Evolutionary conservation across 371 early-diverging fungal genomes (phyloP).

Genomic region (Circinella umbellata): DNA sequence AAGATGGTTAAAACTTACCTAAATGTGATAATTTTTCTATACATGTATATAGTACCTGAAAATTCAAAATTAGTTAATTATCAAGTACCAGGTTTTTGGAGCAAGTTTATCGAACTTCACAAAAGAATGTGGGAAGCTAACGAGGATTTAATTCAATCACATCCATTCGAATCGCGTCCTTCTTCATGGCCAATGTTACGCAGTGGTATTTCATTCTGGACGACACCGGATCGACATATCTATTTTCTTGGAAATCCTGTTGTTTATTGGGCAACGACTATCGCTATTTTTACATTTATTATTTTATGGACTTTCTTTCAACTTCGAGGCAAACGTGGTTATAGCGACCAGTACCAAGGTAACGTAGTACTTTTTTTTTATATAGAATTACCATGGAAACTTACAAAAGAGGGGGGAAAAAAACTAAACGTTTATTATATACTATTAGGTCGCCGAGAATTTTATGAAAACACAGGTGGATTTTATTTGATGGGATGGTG

Average conservation of each 20-base stretch:
- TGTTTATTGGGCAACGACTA: slow-evolving; percentile 84
- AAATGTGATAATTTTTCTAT: neutral
- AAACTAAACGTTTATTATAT: neutral
- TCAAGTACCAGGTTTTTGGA: slow-evolving; percentile 64
- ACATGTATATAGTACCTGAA: slow-evolving; percentile 38
- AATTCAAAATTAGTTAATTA: slow-evolving; percentile 50
- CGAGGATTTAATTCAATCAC: slow-evolving; percentile 79
- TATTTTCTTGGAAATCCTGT: slow-evolving; percentile 98
- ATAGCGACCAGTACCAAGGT: slow-evolving; percentile 65
- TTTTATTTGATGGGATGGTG: slow-evolving; percentile 89
- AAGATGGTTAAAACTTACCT: too few species aligned
- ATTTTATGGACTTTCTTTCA: slow-evolving; percentile 66
- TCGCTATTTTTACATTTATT: slow-evolving; percentile 66
- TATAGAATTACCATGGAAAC: too few species aligned
- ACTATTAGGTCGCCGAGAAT: slow-evolving; percentile 27
- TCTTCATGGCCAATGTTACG: slow-evolving; percentile 84
- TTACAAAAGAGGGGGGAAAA: neutral
- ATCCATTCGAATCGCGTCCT: slow-evolving; percentile 89
- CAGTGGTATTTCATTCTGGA: slow-evolving; percentile 93
- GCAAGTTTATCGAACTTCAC: slow-evolving; percentile 85
- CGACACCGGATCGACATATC: slow-evolving; percentile 68
- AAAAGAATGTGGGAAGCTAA: slow-evolving; percentile 84
- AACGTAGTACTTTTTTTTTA: slow-evolving; percentile 16
- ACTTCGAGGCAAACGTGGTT: slow-evolving; percentile 75
- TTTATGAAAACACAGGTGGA: slow-evolving; percentile 71